A percentile compares a stretch with the other conserved stretches of the same genome.
Evolutionary conservation across 345 rosid species (phyloP).

Genomic region (Eucalyptus shirleyi): DNA sequence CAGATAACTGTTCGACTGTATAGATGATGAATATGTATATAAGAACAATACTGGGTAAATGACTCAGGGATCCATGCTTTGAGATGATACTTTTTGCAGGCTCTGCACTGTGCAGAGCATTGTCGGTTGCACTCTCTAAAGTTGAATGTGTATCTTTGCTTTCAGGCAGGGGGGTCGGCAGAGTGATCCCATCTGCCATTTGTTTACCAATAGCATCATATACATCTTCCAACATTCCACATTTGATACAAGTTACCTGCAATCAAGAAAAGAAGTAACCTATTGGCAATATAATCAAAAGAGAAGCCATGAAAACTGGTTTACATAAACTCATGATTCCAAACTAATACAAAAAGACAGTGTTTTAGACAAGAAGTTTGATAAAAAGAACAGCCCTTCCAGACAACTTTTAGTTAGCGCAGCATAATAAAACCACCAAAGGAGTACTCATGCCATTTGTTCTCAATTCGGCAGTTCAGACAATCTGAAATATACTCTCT

Average conservation of each 20-base stretch:
- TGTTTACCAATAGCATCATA: slow-evolving; percentile 35
- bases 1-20: background rate
- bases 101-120: background rate
- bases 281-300: background rate
- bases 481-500: background rate
- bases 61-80: background rate
- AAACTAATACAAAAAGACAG: background rate
- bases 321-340: background rate
- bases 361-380: background rate
- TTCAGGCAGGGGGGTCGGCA: slow-evolving; percentile 20
- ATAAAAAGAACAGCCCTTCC: background rate
- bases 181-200: background rate
- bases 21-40: background rate
- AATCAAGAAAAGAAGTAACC: slow-evolving; percentile 2
- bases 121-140: slow-evolving; percentile 2
- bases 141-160: slow-evolving; percentile 31
- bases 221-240: slow-evolving; percentile 68
- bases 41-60: background rate
- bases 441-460: background rate
- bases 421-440: background rate
- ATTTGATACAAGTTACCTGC: slow-evolving; percentile 70
- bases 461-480: background rate
- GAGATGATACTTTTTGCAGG: background rate
- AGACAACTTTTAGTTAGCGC: background rate
- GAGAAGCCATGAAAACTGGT: background rate